Evolutionary conservation across 352 stramenopile genomes (phyloP).

Genomic region (Phytophthora pinifolia): DNA sequence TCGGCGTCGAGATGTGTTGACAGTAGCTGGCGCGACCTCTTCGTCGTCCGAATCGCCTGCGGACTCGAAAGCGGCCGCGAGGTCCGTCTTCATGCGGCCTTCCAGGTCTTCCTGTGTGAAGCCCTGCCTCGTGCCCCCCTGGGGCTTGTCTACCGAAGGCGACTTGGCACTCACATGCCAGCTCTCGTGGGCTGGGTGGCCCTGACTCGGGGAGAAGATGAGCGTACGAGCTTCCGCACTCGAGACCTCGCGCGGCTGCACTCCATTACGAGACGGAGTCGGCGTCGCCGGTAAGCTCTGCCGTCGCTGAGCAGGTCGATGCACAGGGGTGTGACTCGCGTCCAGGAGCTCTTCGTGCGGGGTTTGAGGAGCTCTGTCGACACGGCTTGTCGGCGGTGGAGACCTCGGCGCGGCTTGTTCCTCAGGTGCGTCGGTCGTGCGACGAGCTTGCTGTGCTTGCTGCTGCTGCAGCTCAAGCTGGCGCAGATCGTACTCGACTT

Average conservation of each 20-base stretch:
- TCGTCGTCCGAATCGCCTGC: constrained; percentile 28
- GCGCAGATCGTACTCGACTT: constrained; percentile 96
- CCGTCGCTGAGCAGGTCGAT: constrained; percentile 31
- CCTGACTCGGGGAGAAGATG: constrained; percentile 60
- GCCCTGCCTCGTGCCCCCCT: constrained; percentile 18
- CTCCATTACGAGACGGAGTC: constrained; percentile 34
- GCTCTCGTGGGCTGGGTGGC: constrained; percentile 19
- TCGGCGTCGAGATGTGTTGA: constrained; percentile 24
- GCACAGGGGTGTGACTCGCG: constrained; percentile 40
- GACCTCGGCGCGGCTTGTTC: constrained; percentile 15
- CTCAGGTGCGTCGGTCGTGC: constrained; percentile 21
- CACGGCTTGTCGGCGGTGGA: constrained; percentile 6
- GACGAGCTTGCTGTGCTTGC: constrained; percentile 33
- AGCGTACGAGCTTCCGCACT: constrained; percentile 47
- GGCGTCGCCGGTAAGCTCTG: constrained; percentile 50
- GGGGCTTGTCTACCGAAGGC: constrained; percentile 38
- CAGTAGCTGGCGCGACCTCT: constrained; percentile 16
- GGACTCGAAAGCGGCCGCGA: constrained; percentile 45
- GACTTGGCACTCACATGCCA: constrained; percentile 70
- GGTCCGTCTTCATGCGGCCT: constrained; percentile 61
- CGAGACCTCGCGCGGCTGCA: constrained; percentile 36
- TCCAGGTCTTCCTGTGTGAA: constrained; percentile 66
- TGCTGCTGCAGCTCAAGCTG: constrained; percentile 74
- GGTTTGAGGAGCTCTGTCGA: constrained; percentile 25
- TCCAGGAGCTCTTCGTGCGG: constrained; percentile 39